Evolutionary conservation across 768 basidiomycete species (phyloP), one percentile per base, ranked within the genome.

Genomic region (Cystofilobasidium capitatum): DNA sequence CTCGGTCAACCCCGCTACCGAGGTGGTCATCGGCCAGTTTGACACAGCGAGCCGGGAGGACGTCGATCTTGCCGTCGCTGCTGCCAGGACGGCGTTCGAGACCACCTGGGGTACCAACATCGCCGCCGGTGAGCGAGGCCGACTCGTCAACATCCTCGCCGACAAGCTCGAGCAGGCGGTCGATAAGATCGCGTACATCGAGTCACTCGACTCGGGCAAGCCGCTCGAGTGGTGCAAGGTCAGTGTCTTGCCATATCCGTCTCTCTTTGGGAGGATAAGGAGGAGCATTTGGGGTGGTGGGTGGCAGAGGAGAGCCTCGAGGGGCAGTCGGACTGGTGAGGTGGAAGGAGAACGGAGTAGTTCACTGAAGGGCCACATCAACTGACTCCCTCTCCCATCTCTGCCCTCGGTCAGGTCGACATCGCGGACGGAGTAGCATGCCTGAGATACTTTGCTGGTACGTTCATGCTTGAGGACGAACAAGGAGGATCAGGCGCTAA

Each of bases 61-160:
- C 26, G 72, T 75, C 49, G 74, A 75, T 35, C 33, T 17, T 0
- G 75, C 75, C n/a, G 74, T 75, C 62, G 70, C 69, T 22, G 73
- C 76, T 9, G 78, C 79, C 5, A 72, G 79, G 29, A 70, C 65
- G 58, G 79, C 78, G 2, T 79, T 80, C 73, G 73, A 76, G 69
- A 76, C 76, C 1, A 76, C 76, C 1, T 80, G 79, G 79, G 67
- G 67, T 0, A 22, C 20, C 1, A 51, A 69, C 44, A 37, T 54
- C 16, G 20, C 58, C 1, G 24, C 60, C 33, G 83, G 85, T 69
- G 86, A 90, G 77, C 82, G 94, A 51, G 85, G 51, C 51, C 7
- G 7, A 33, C 17, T 55, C 51, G n/a, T 55, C 51, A 33, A 55
- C 31, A 5, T 13, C 51, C n/a, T 55, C 31, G 51, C 51, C 51